Base-by-base conservation (phyloP, 2,329 filamentous ascomycete genomes). In the Epichloe baconii region DNA sequence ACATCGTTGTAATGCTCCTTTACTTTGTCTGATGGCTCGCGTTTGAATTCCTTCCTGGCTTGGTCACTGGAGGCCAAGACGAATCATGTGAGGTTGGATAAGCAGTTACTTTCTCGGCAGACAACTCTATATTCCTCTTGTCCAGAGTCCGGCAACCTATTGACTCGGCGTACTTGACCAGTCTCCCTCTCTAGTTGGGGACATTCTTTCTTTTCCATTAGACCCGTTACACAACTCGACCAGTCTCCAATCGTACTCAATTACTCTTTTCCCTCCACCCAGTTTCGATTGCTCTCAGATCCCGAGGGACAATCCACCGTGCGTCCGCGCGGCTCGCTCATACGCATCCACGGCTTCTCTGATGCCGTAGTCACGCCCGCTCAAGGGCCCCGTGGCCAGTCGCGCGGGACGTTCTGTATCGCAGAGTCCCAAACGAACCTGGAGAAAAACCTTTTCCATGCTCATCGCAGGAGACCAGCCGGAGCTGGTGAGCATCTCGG, bases 401-500 rank as follows among this genome's bases (percentile, higher is more conserved):
- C 86, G 77, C 15, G 88, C 90, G 0, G 88, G 87, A 0, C 83
- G 86, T 0, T 93, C 84, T 1, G 71, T 69, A 47, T 76, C 83
- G 50, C 74, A 80, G 14, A 95, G 78, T 0, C 87, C 87, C 68
- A 94, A 69, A 21, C 86, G 82, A 23, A 96, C 82, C 64, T 94
- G 86, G 26, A 95, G 64, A 14, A 96, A 69, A 3, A 95, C 82
- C 48, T 80, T 84, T 63, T 95, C 89, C 57, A 95, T 82, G 17
- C 78, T 81, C 48, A 76, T 79, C 1, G 78, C 82, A 0, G 85
- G 81, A 21, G 76, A 81, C 90, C 90, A 96, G 26, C 89, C 90
- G 6, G 80, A 79, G 64, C 83, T 88, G 1, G 89, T 95, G 55
- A 95, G 74, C 4, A 93, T 74, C 66, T 93, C 83, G 80, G 94